These are phyloP conservation scores for Euphorbia peplus DNA, from an alignment of 345 rosid species.

Conservation along the genomic window DNA sequence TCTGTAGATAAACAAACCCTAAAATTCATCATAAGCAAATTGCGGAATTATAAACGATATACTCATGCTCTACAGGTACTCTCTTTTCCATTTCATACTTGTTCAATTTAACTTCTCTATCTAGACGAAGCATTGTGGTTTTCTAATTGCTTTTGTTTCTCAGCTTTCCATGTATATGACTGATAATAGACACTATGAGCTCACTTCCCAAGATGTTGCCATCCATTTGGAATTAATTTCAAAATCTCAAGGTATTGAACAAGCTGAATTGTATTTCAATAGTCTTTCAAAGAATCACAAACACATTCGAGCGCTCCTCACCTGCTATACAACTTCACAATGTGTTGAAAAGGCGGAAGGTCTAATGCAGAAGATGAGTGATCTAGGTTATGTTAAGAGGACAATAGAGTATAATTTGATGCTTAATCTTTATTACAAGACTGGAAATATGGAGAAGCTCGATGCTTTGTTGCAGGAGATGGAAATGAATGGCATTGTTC, in stretches of 20 bases:
- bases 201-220: conserved; percentile 27
- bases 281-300: conserved; percentile 19
- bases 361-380: conserved; percentile 33
- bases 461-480: no score
- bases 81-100: no score
- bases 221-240: conserved; percentile 39
- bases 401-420: conserved; percentile 19
- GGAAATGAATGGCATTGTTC: no score
- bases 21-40: conserved; percentile 15
- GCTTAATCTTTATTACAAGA: conserved; percentile 28
- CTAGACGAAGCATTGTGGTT: neutral
- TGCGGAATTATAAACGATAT: conserved; percentile 25
- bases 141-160: neutral
- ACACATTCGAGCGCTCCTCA: conserved; percentile 31
- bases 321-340: conserved; percentile 30
- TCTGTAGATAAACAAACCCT: conserved; percentile 17
- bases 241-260: no score
- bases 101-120: no score
- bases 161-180: conserved; percentile 48
- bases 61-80: conserved; percentile 45
- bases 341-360: no score
- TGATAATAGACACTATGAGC: conserved; percentile 23
- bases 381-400: conserved; percentile 20
- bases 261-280: conserved; percentile 37
- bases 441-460: conserved; percentile 26